Evolutionary conservation across 2,329 filamentous ascomycete genomes (phyloP), one percentile per base, ranked within the genome.

Genomic region (Aspergillus tubingensis): DNA sequence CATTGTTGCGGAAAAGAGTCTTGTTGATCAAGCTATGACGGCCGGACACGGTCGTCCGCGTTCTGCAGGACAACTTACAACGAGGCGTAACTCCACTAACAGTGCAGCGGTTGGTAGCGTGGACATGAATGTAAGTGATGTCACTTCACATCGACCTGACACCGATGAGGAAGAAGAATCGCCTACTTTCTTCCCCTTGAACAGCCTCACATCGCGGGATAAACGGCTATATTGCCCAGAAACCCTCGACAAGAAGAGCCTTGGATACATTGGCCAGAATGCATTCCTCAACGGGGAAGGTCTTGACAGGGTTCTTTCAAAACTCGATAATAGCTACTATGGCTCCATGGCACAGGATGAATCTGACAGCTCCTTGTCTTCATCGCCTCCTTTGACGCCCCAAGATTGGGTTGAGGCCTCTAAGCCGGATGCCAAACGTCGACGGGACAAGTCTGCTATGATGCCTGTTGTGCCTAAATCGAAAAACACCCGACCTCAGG

Each of bases 371-470:
- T 49, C 32, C 41, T 60, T 36, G 15, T 65, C 62, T 30, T 67
- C 69, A 2, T 76, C 74, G 1, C 69, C 72, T 4, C 73, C 72
- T 3, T 62, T 79, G n/a, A 76, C 76, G 3, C 75, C 77, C 5
- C 70, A 77, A 53, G 77, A 79, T 53, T 79, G 77, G 77, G 58
- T 79, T 38, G 77, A 77, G 38, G 77, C 77, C 21, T 76, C 75
- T 21, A 72, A 72, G 58, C 62, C 72, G 44, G 62, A 57, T 6
- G 65, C 65, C 30, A 66, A 64, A 11, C 62, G 63, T 32, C 57
- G 62, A 15, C 71, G 68, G 30, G 61, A 63, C 17, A 54, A 23
- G 21, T 15, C 62, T 36, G 52, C 43, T 32, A 51, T 56, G 53
- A 60, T 17, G 50, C 62, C 27, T 55, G 49, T n/a, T 51, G 62